Conservation (phyloP, 768 basidiomycete species). For the Obba rivulosa region DNA sequence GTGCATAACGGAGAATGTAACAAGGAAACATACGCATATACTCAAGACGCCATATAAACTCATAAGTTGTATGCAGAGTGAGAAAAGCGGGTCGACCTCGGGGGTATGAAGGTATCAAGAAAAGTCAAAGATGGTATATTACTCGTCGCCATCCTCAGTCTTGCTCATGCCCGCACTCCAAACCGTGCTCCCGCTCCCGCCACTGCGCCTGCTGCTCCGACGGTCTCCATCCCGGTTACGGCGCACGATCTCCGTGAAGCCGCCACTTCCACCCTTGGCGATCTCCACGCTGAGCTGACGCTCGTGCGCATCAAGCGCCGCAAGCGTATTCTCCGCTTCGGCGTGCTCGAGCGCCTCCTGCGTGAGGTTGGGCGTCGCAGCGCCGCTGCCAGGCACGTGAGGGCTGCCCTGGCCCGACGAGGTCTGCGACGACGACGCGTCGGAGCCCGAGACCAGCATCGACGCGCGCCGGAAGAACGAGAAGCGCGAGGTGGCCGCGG, state of each 20-base stretch:
- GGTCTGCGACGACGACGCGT: conserved; percentile 39
- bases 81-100: too few relatives aligned
- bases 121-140: neutral
- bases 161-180: conserved; percentile 84
- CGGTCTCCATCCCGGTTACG: conserved; percentile 39
- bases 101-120: neutral
- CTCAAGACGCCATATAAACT: conserved; percentile 1
- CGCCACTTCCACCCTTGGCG: conserved; percentile 64
- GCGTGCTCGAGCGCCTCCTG: conserved; percentile 74
- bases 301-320: conserved; percentile 78
- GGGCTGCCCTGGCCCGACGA: conserved; percentile 28
- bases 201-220: conserved; percentile 51
- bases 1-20: neutral
- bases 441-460: conserved; percentile 33
- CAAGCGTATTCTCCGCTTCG: conserved; percentile 71
- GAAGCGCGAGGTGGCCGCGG: conserved; percentile 43
- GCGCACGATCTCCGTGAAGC: conserved; percentile 74
- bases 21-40: neutral
- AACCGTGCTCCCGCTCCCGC: conserved; percentile 72
- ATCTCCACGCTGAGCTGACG: conserved; percentile 66
- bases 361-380: conserved; percentile 43
- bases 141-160: conserved; percentile 38
- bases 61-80: neutral
- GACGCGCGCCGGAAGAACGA: conserved; percentile 65
- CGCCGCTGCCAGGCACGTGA: conserved; percentile 10